phyloP scores from a whole-genome alignment of 2,329 filamentous ascomycete species.

The Pseudogymnoascus sp. region DNA sequence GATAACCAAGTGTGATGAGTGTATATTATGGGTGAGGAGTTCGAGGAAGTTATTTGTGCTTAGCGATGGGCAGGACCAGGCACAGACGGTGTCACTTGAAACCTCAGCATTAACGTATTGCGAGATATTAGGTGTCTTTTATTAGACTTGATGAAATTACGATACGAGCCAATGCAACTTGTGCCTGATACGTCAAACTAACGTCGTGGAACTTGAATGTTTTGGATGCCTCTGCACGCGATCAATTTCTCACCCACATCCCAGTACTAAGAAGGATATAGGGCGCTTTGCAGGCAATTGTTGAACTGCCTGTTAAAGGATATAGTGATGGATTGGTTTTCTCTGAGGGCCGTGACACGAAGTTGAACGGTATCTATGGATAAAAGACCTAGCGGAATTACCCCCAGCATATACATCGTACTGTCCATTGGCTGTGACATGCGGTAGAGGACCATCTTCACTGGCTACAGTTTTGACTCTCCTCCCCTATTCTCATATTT shows the following conservation, averaged over 20 bases:
- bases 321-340: neutral
- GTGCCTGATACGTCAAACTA: neutral
- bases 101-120: neutral
- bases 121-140: neutral
- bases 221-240: neutral
- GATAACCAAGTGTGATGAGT: constrained; percentile 39
- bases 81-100: neutral
- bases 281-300: neutral
- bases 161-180: neutral
- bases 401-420: neutral
- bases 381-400: neutral
- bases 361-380: neutral
- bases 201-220: neutral
- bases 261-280: neutral
- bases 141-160: constrained; percentile 6
- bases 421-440: neutral
- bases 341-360: neutral
- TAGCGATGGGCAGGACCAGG: neutral
- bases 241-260: neutral
- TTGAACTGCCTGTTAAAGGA: neutral
- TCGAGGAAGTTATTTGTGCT: neutral
- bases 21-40: neutral
- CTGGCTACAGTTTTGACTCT: neutral
- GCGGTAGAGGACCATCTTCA: no score
- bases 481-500: neutral